Percentiles rank a stretch among this genome's conserved stretches.
Evolutionary conservation across 768 basidiomycete genomes (phyloP).

Genomic region (Hygrocybe coccinea): DNA sequence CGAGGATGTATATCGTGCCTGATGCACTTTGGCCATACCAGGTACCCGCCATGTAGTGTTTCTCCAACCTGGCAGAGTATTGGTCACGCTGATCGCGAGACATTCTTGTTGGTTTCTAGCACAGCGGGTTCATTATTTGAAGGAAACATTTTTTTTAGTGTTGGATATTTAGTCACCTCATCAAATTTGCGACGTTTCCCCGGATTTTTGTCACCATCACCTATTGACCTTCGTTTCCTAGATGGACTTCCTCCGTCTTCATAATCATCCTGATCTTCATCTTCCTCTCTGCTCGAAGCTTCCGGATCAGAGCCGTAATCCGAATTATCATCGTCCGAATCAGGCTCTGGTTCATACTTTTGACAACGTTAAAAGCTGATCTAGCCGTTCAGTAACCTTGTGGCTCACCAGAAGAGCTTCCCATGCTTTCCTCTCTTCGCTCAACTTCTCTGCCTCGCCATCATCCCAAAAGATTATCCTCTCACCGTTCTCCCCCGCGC

Average conservation of each 20-base stretch:
- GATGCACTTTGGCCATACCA: constrained; percentile 88
- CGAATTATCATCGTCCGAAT: constrained; percentile 60
- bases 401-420: constrained; percentile 70
- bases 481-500: constrained; percentile 58
- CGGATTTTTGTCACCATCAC: constrained; percentile 31
- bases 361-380: constrained; percentile 4
- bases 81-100: constrained; percentile 64
- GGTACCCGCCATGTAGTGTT: constrained; percentile 81
- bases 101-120: constrained; percentile 47
- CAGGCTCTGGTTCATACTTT: constrained; percentile 75
- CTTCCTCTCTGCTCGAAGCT: constrained; percentile 37
- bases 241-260: constrained; percentile 36
- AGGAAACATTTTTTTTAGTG: neutral
- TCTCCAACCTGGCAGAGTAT: constrained; percentile 63
- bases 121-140: neutral
- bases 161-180: constrained; percentile 17
- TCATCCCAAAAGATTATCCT: constrained; percentile 92
- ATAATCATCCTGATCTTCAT: constrained; percentile 39
- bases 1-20: constrained; percentile 83
- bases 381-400: neutral
- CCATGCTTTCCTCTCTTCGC: constrained; percentile 75
- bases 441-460: constrained; percentile 66
- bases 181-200: constrained; percentile 60
- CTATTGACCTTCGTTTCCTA: constrained; percentile 44
- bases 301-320: constrained; percentile 45